Percentiles rank a stretch among this genome's conserved stretches.
phyloP scores from a whole-genome alignment of 1,284 basidiomycete species.

The Cryptococcus sp. region DNA sequence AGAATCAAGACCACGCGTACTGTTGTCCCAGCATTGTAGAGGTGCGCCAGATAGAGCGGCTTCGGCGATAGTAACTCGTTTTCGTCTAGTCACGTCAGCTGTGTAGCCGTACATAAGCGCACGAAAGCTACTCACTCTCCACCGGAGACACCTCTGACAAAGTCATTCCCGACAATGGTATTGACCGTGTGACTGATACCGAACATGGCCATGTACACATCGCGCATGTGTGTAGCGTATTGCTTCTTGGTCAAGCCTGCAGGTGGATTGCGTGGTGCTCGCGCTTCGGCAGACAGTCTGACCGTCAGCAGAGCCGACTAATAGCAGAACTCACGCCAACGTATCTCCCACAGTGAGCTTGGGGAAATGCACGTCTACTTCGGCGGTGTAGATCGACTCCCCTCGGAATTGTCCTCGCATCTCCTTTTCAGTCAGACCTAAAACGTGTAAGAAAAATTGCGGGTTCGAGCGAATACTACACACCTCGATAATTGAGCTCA shows the following conservation, averaged over 20 bases:
- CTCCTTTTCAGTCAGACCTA: constrained; percentile 50
- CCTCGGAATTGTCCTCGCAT: constrained; percentile 52
- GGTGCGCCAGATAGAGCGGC: constrained; percentile 49
- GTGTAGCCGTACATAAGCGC: background rate
- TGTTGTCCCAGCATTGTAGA: constrained; percentile 57
- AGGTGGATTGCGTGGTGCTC: constrained; percentile 51
- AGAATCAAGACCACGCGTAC: constrained; percentile 61
- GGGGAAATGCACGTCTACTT: constrained; percentile 59
- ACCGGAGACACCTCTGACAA: constrained; percentile 58
- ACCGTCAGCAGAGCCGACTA: constrained; percentile 34
- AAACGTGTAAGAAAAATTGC: background rate
- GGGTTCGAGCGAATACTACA: constrained; percentile 1
- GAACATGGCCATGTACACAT: constrained; percentile 58
- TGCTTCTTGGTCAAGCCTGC: constrained; percentile 49
- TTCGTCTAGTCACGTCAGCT: constrained; percentile 45
- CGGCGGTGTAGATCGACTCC: constrained; percentile 56
- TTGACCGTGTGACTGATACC: constrained; percentile 59
- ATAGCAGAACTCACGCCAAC: constrained; percentile 44
- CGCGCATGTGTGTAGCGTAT: constrained; percentile 54
- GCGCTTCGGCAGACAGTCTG: constrained; percentile 45
- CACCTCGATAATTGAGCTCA: constrained; percentile 53
- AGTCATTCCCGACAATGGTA: constrained; percentile 56
- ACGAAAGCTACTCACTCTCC: constrained; percentile 49
- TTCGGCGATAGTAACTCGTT: constrained; percentile 60
- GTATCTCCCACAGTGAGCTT: constrained; percentile 58